These are phyloP conservation scores for Inga laurina DNA, from an alignment of 306 rosid genomes.

Conservation along the genomic window DNA sequence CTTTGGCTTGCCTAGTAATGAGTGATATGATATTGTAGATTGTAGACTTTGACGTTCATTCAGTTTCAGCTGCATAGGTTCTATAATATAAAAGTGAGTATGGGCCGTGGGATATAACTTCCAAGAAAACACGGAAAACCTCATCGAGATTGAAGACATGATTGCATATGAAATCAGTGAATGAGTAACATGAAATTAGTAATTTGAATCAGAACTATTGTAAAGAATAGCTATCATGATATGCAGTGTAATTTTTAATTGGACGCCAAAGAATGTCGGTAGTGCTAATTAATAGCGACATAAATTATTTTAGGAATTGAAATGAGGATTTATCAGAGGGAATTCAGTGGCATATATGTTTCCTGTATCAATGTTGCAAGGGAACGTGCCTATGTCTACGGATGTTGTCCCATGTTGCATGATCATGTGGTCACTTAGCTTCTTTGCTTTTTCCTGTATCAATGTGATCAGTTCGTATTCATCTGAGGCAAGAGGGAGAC, in stretches of 20 bases:
- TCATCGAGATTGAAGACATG: slow-evolving; percentile 47
- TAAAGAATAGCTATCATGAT: not conserved
- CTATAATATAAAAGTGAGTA: slow-evolving; percentile 7
- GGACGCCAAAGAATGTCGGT: slow-evolving; percentile 5
- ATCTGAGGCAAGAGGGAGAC: not conserved
- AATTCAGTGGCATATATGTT: not conserved
- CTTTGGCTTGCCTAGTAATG: slow-evolving; percentile 27
- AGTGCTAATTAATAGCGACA: not conserved
- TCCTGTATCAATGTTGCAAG: slow-evolving; percentile 2
- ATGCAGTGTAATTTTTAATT: not conserved
- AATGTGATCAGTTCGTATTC: not conserved
- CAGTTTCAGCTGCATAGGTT: slow-evolving; percentile 32
- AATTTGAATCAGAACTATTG: not conserved
- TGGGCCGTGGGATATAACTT: not conserved
- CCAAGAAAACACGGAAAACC: not conserved
- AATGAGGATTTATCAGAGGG: not conserved
- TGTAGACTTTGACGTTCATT: slow-evolving; percentile 45
- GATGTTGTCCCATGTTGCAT: slow-evolving; percentile 25
- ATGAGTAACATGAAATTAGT: not conserved
- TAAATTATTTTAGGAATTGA: not conserved
- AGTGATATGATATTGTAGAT: slow-evolving; percentile 25
- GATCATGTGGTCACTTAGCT: slow-evolving; percentile 11
- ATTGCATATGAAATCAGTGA: not conserved
- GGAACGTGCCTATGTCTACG: slow-evolving; percentile 29
- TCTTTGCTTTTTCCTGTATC: too few species aligned